phyloP scores from a whole-genome alignment of 106 monocot species.

The Dendrobium officinale region DNA sequence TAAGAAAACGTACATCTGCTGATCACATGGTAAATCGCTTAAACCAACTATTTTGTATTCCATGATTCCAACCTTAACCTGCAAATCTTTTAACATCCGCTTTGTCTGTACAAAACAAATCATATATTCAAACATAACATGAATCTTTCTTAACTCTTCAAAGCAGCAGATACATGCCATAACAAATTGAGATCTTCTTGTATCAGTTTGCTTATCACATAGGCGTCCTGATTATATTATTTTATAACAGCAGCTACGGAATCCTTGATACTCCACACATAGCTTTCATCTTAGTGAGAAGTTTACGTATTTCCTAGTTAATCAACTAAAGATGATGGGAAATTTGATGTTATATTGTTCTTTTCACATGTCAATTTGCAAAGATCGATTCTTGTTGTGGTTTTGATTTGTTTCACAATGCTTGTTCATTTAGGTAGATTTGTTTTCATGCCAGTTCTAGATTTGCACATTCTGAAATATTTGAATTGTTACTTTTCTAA shows the following conservation, averaged over 20 bases:
- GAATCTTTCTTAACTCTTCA: background rate
- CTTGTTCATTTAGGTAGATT: background rate
- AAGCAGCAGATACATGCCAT: background rate
- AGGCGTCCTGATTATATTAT: background rate
- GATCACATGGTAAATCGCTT: conserved; percentile 68
- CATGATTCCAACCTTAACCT: conserved; percentile 43
- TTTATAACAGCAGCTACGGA: background rate
- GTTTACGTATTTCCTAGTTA: background rate
- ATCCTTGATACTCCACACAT: background rate
- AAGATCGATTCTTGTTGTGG: background rate
- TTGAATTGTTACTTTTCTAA: background rate
- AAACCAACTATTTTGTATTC: conserved; percentile 86
- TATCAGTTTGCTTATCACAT: background rate
- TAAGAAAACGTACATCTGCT: conserved; percentile 37
- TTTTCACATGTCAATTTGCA: background rate
- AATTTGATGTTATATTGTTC: background rate
- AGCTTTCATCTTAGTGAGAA: background rate
- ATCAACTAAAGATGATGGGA: background rate
- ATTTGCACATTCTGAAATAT: background rate
- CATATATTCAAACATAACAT: background rate
- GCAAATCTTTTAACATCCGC: conserved; percentile 68
- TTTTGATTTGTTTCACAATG: background rate
- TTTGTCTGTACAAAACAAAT: conserved; percentile 46
- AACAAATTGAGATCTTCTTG: background rate
- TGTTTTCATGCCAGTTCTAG: background rate